These are phyloP conservation scores for Entomortierella parvispora DNA, from an alignment of 192 early-diverging fungal genomes.

Conservation along the genomic window DNA sequence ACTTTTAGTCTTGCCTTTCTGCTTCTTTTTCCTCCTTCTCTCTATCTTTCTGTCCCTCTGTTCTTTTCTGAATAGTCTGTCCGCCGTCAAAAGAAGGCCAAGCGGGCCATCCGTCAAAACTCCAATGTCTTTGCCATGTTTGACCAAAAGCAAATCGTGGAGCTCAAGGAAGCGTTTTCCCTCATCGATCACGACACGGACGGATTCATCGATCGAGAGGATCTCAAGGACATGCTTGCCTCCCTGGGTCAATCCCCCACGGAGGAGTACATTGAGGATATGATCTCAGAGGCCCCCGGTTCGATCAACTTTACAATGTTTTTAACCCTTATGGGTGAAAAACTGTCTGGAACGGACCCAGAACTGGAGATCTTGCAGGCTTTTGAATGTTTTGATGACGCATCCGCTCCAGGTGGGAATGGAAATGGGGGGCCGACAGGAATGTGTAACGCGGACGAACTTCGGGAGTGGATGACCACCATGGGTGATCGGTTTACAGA, in stretches of 20 bases:
- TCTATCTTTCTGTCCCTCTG: neutral
- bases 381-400: constrained; percentile 93
- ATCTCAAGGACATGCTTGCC: constrained; percentile 79
- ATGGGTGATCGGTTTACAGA: constrained; percentile 95
- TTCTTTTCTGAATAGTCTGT: constrained; percentile 31
- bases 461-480: constrained; percentile 89
- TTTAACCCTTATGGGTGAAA: constrained; percentile 94
- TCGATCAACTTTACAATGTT: constrained; percentile 99
- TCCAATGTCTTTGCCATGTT: constrained; percentile 99
- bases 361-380: constrained; percentile 91
- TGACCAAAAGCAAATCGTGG: constrained; percentile 93
- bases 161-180: constrained; percentile 97
- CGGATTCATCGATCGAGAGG: constrained; percentile 91
- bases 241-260: constrained; percentile 61
- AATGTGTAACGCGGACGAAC: constrained; percentile 78
- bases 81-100: constrained; percentile 76
- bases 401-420: too few species aligned
- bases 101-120: constrained; percentile 92
- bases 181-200: constrained; percentile 96
- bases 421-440: constrained; percentile 68
- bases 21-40: neutral
- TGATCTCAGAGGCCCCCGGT: constrained; percentile 89
- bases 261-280: constrained; percentile 86
- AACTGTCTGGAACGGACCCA: constrained; percentile 90
- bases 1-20: neutral